Evolutionary conservation across 179 eudicot genomes (phyloP).

Genomic region (Carnegiea gigantea): DNA sequence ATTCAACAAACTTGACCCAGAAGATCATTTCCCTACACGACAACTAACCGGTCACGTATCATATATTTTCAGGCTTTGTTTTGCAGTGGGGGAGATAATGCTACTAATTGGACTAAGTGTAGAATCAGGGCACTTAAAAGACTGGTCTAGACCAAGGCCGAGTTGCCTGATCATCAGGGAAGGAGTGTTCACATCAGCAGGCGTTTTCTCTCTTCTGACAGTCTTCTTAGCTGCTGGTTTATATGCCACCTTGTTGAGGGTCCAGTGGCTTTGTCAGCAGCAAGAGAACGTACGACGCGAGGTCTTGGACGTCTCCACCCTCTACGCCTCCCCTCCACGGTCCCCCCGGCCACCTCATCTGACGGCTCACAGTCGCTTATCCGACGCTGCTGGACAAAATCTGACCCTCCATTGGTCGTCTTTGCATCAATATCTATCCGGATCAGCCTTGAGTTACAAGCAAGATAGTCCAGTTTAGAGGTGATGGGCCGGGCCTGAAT

Average conservation of each 20-base stretch:
- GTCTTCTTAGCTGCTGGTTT: conserved; percentile 72
- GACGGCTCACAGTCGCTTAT: conserved; percentile 17
- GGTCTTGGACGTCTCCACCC: conserved; percentile 43
- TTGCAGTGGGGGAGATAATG: conserved; percentile 75
- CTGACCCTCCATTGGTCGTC: conserved; percentile 24
- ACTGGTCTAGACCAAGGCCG: conserved; percentile 56
- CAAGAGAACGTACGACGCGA: conserved; percentile 45
- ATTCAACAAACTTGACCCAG: neutral
- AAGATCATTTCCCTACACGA: neutral
- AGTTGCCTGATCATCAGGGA: conserved; percentile 51
- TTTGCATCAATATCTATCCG: conserved; percentile 22
- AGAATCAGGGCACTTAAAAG: conserved; percentile 79
- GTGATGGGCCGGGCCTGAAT: too few species aligned
- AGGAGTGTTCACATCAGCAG: conserved; percentile 77
- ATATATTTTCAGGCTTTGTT: conserved; percentile 47
- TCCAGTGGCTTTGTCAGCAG: conserved; percentile 47
- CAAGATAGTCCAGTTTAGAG: conserved; percentile 20
- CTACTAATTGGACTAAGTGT: conserved; percentile 70
- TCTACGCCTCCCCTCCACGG: conserved; percentile 58
- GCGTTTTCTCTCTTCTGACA: conserved; percentile 61
- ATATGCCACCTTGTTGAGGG: conserved; percentile 55
- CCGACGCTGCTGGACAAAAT: conserved; percentile 28
- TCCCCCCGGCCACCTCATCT: conserved; percentile 35
- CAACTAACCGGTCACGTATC: neutral
- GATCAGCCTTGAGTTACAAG: conserved; percentile 3